Evolutionary conservation across 371 early-diverging fungal genomes (phyloP).

Genomic region (Rhizopus stolonifer): DNA sequence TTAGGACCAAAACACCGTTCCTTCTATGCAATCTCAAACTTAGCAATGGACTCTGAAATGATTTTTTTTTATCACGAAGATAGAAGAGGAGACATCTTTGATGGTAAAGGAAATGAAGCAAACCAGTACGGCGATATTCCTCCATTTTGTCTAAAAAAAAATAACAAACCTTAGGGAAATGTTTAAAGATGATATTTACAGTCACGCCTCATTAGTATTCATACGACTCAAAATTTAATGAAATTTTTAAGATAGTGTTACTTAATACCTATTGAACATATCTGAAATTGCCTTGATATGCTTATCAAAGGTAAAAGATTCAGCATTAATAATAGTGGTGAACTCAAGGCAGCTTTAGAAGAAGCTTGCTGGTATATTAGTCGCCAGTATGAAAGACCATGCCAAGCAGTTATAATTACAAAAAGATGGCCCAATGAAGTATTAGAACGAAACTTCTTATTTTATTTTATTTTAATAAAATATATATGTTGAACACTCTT

Average conservation of each 20-base stretch:
- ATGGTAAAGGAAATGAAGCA: slow-evolving; percentile 5
- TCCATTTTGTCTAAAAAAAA: slow-evolving; percentile 1
- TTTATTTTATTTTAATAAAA: no score
- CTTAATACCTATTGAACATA: no score
- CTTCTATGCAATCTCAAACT: not conserved
- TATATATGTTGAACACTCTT: no score
- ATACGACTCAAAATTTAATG: no score
- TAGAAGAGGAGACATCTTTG: not conserved
- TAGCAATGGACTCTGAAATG: not conserved
- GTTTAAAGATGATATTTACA: not conserved
- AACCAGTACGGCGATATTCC: slow-evolving; percentile 1
- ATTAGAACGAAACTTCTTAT: no score
- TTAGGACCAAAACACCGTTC: not conserved
- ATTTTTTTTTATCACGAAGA: slow-evolving; percentile 4
- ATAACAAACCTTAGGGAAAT: slow-evolving; percentile 5
- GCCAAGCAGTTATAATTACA: no score
- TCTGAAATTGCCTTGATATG: not conserved
- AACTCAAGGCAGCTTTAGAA: not conserved
- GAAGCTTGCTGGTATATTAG: not conserved
- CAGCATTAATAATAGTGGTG: not conserved
- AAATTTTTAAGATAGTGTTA: no score
- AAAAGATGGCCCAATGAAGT: no score
- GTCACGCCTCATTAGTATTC: not conserved
- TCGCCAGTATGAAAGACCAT: not conserved
- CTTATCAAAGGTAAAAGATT: not conserved